These are phyloP conservation scores for Phytophthora capsici DNA, from an alignment of 352 stramenopile genomes.

Conservation along the genomic window DNA sequence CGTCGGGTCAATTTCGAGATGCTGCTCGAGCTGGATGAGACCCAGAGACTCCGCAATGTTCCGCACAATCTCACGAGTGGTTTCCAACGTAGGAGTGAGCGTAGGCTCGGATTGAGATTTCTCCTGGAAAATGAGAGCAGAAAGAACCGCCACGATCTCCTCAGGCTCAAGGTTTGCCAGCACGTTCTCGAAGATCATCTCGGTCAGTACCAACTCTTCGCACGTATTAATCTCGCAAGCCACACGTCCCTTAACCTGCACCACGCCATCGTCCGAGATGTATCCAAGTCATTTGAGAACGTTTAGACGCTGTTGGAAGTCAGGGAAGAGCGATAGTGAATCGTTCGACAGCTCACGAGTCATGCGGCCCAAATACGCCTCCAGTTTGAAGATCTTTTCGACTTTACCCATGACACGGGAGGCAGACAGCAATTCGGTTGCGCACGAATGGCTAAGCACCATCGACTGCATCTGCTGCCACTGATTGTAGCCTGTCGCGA, in stretches of 20 bases:
- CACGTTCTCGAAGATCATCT: slow-evolving; percentile 99
- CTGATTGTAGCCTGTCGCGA: slow-evolving; percentile 64
- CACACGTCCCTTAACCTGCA: slow-evolving; percentile 97
- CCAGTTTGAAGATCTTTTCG: slow-evolving; percentile 77
- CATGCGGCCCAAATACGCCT: slow-evolving; percentile 68
- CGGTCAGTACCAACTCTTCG: slow-evolving; percentile 97
- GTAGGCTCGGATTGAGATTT: slow-evolving; percentile 85
- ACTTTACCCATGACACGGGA: slow-evolving; percentile 73
- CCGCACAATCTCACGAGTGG: slow-evolving; percentile 89
- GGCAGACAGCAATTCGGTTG: slow-evolving; percentile 35
- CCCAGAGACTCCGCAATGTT: slow-evolving; percentile 81
- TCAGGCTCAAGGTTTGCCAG: slow-evolving; percentile 96
- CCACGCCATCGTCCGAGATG: slow-evolving; percentile 87
- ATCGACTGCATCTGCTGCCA: slow-evolving; percentile 67
- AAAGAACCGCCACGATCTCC: slow-evolving; percentile 97
- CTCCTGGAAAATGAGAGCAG: slow-evolving; percentile 97
- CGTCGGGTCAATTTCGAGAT: slow-evolving; percentile 89
- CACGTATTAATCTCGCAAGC: slow-evolving; percentile 99
- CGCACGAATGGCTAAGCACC: slow-evolving; percentile 61
- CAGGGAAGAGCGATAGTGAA: slow-evolving; percentile 95
- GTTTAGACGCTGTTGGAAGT: slow-evolving; percentile 95
- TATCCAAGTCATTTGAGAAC: slow-evolving; percentile 96
- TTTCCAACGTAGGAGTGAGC: slow-evolving; percentile 73
- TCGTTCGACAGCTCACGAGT: slow-evolving; percentile 84
- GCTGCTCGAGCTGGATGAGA: slow-evolving; percentile 84